phyloP scores from a whole-genome alignment of 2,329 filamentous ascomycete species.

The Apiospora sp. region DNA sequence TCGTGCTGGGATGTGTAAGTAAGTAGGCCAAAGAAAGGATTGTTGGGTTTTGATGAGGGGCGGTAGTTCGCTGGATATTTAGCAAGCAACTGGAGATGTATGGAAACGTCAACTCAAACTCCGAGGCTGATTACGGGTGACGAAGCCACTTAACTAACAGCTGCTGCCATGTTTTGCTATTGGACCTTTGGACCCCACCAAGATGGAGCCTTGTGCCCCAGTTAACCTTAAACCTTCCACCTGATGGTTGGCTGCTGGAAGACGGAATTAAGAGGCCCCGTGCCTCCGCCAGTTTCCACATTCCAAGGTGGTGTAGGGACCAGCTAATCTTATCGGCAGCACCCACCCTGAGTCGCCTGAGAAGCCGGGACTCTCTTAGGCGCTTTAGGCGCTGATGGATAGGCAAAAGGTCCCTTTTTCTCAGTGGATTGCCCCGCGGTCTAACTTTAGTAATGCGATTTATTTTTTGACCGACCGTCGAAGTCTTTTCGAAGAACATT shows the following conservation, averaged over 20 bases:
- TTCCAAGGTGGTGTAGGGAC: neutral
- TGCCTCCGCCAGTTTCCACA: neutral
- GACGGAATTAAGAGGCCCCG: conserved; percentile 4
- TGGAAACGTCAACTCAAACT: conserved; percentile 9
- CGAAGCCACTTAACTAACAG: neutral
- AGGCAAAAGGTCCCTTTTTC: neutral
- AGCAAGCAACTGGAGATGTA: neutral
- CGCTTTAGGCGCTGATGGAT: conserved; percentile 10
- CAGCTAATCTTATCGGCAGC: conserved; percentile 8
- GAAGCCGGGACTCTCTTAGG: conserved; percentile 3
- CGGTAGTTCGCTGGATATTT: neutral
- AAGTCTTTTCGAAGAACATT: conserved; percentile 5
- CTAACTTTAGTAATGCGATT: conserved; percentile 25
- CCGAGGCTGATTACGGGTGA: conserved; percentile 23
- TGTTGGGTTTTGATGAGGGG: neutral
- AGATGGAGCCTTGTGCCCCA: neutral
- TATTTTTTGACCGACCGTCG: conserved; percentile 22
- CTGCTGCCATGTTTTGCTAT: neutral
- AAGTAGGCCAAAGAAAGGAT: neutral
- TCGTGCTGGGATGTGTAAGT: neutral
- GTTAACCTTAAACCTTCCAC: neutral
- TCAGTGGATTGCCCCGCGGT: conserved; percentile 34
- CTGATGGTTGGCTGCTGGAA: neutral
- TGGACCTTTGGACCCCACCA: neutral
- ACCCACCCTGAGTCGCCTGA: conserved; percentile 3